Base-by-base conservation (phyloP, 2,329 filamentous ascomycete genomes). In the Colletotrichum aenigma region DNA sequence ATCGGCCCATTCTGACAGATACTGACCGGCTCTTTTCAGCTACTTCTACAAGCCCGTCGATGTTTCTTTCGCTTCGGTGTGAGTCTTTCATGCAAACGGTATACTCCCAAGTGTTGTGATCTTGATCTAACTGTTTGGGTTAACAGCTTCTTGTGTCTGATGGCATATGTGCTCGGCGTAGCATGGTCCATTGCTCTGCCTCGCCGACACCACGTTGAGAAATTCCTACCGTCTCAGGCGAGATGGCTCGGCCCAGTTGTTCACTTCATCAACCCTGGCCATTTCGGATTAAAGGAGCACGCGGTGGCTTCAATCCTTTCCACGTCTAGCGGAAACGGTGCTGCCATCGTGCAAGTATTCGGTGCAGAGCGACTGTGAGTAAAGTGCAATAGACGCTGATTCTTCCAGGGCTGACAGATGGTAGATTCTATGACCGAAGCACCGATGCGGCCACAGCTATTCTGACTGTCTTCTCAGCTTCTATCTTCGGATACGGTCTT, bases 11-110 rank as follows among this genome's bases (percentile, higher is more conserved):
- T 43, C 21, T 10, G 24, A 8, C 16, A 24, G 15, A 12, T 30
- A 4, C 43, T 34, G 1, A 56, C 32, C 9, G 15, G 16, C 15
- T 4, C 0, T 52, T 48, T 2, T 2, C 28, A 76, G 75, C 38
- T 76, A 76, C 62, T 76, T 74, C 28, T 76, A 76, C n/a, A 76
- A 75, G 67, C 75, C 71, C 1, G 75, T 76, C 0, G 71, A 76
- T 21, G 64, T 76, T 10, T 76, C 75, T 1, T 76, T 75, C 21
- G 71, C 75, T 13, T 76, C 75, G 3, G 71, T 76, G 66, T 71
- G 28, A 61, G 58, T 61, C 2, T 61, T 3, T 2, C 0, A 15
- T 61, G 12, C 5, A 7, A 65, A n/a, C 5, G 36, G 30, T 56
- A 48, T 21, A 7, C 7, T 2, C 8, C 2, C 0, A 28, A 12